Base-by-base conservation (phyloP, 208 protist species). In the Herpetomonas muscarum region DNA sequence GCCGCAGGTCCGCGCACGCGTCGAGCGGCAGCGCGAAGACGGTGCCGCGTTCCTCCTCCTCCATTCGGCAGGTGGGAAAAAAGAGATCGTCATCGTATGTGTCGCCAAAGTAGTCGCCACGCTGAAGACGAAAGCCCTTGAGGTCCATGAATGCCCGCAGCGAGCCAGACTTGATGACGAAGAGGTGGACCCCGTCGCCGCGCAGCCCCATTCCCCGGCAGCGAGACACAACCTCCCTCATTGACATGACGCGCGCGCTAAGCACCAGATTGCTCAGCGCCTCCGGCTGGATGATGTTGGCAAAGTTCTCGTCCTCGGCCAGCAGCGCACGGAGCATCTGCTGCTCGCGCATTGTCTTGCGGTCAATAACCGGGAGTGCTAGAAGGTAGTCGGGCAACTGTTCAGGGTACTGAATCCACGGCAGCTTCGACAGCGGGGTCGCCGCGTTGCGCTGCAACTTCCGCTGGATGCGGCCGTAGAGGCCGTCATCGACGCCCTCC, bases 61-160 rank as follows among this genome's bases (percentile, higher is more conserved):
- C 58, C 7, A 85, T 26, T 15, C 64, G 53, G 22, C 70, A 60
- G 34, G 75, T 74, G 9, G 67, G 51, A 44, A 75, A 80, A 10
- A 76, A 31, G 13, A 85, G 32, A 9, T 53, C 72, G 41, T 66
- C 62, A 25, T 66, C 53, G 62, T 87, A 84, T 0, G 59, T 60
- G 26, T 91, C 79, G 7, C 84, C 84, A 55, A 85, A 91, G 67
- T 79, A 91, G 56, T 87, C 84, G 15, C 84, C 80, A 30, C 75
- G 64, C 9, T 34, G 24, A 3, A 91, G 51, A 5, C 51, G 53
- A 39, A 81, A 72, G 0, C 80, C 74, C 17, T 60, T 37, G 5
- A 78, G 69, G 32, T 81, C 68, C 22, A 55, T 61, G 52, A 60
- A 65, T 15, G 74, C 76, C 2, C 65, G 70, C 17, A 90, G 22